Conservation (phyloP, 2,329 filamentous ascomycete genomes). For the Apiospora malaysiana region DNA sequence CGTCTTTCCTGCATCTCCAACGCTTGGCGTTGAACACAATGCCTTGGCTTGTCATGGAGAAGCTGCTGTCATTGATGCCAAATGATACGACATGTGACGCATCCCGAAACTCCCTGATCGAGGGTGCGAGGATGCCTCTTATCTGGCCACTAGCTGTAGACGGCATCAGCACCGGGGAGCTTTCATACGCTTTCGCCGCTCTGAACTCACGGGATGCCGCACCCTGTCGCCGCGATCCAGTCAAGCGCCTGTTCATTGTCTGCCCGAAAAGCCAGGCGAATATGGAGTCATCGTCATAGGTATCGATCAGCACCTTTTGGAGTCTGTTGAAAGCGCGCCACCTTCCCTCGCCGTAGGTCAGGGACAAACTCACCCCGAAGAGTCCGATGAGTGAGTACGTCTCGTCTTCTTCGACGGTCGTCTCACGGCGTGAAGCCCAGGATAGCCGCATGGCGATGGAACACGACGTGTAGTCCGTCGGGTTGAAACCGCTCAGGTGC, state of each 20-base stretch:
- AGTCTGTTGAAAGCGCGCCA: conserved; percentile 32
- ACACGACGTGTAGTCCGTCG: conserved; percentile 19
- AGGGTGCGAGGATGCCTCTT: conserved; percentile 24
- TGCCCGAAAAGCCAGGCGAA: conserved; percentile 13
- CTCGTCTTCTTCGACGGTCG: conserved; percentile 33
- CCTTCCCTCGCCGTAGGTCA: conserved; percentile 39
- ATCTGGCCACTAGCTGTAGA: conserved; percentile 17
- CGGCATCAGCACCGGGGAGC: background rate
- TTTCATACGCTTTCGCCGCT: too few relatives aligned
- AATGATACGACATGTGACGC: conserved; percentile 21
- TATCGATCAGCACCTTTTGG: conserved; percentile 34
- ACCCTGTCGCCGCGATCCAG: background rate
- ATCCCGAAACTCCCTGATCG: conserved; percentile 25
- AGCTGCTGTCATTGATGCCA: conserved; percentile 19
- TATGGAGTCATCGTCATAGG: conserved; percentile 27
- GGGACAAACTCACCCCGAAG: conserved; percentile 36
- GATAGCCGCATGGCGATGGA: conserved; percentile 23
- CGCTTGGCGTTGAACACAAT: conserved; percentile 23
- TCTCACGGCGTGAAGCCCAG: conserved; percentile 33
- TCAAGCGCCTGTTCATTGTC: background rate
- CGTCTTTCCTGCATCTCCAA: conserved; percentile 16
- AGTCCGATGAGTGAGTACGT: conserved; percentile 37
- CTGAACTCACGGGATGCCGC: background rate
- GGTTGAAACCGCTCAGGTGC: background rate
- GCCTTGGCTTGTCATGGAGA: conserved; percentile 25